Evolutionary conservation across 176 grass and related monocot genomes (phyloP).

Genomic region (Ensete ventricosum): DNA sequence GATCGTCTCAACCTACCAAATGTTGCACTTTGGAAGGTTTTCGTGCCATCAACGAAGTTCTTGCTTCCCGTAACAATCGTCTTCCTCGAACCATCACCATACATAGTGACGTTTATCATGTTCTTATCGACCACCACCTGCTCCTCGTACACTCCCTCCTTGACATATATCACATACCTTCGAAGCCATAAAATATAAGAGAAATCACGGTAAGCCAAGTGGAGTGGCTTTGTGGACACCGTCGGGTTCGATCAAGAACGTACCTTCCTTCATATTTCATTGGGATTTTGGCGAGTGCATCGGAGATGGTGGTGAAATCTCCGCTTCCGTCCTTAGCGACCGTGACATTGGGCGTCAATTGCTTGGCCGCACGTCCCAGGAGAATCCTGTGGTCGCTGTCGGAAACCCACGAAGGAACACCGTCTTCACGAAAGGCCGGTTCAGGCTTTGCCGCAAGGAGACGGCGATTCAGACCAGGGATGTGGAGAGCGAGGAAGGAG

Average conservation of each 20-base stretch:
- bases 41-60: constrained; percentile 3
- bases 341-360: constrained; percentile 1
- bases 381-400: not conserved
- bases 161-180: constrained; percentile 14
- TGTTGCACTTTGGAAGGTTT: not conserved
- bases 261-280: not conserved
- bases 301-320: constrained; percentile 6
- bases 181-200: not conserved
- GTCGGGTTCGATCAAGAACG: not conserved
- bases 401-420: not conserved
- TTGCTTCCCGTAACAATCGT: constrained; percentile 1
- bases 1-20: not conserved
- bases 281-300: not conserved
- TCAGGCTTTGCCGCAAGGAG: not conserved
- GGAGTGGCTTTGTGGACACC: not conserved
- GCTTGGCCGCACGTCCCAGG: not conserved
- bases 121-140: not conserved
- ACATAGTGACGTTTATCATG: constrained; percentile 2
- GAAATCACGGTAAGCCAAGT: no score
- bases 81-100: constrained; percentile 1
- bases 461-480: not conserved
- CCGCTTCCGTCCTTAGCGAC: constrained; percentile 18
- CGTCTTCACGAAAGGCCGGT: not conserved
- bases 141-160: constrained; percentile 14
- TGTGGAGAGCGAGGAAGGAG: not conserved